These are phyloP conservation scores for Taxillus chinensis DNA, from an alignment of 164 flowering plant genomes.

Conservation along the genomic window DNA sequence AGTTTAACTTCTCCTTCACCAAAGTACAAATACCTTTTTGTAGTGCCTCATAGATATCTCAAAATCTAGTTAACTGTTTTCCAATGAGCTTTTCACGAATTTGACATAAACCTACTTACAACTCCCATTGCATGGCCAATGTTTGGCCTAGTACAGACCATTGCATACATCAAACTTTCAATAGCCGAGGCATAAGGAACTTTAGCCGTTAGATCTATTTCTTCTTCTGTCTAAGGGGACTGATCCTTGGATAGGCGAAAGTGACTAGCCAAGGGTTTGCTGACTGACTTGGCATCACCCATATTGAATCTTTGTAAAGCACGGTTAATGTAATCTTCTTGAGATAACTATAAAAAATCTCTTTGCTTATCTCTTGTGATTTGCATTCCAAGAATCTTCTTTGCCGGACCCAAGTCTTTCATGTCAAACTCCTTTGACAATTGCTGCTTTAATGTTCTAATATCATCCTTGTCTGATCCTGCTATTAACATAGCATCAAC, in stretches of 20 bases:
- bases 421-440: not conserved
- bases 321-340: not conserved
- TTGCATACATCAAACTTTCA: not conserved
- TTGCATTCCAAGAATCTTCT: not conserved
- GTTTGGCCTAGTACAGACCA: not conserved
- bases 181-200: not conserved
- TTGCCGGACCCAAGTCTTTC: not conserved
- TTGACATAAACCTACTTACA: not conserved
- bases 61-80: not conserved
- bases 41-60: not conserved
- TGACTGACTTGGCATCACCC: not conserved
- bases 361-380: not conserved
- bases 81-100: not conserved
- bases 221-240: not conserved
- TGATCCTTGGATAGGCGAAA: no score
- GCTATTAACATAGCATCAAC: not conserved
- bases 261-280: not conserved
- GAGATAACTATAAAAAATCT: not conserved
- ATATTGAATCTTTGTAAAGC: not conserved
- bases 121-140: not conserved
- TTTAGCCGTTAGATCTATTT: not conserved
- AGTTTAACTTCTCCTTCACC: no score
- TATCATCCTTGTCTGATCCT: not conserved
- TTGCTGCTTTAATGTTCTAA: not conserved
- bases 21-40: no score